These are phyloP conservation scores for Phlebiopsis gigantea DNA, from an alignment of 768 basidiomycete genomes.

Conservation along the genomic window DNA sequence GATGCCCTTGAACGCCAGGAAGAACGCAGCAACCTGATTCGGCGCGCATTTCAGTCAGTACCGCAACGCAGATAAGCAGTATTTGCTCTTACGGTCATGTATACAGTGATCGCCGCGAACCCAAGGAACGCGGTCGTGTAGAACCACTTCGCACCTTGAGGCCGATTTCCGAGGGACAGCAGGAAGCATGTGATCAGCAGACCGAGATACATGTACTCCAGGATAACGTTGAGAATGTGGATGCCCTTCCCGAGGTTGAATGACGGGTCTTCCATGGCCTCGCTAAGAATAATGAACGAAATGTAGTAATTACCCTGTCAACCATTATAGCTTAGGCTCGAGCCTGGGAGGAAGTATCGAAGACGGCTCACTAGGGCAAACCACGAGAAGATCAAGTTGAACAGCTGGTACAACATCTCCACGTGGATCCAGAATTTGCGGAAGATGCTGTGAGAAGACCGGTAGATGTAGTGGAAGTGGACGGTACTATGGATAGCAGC, in stretches of 20 bases:
- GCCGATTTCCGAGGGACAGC: slow-evolving; percentile 84
- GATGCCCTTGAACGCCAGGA: slow-evolving; percentile 80
- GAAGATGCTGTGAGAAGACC: slow-evolving; percentile 74
- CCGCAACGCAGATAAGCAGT: slow-evolving; percentile 1
- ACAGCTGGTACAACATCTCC: slow-evolving; percentile 86
- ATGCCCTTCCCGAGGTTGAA: slow-evolving; percentile 57
- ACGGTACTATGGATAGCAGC: slow-evolving; percentile 88
- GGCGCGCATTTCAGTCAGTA: background rate
- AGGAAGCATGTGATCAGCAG: slow-evolving; percentile 85
- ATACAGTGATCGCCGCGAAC: slow-evolving; percentile 88
- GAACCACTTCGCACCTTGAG: slow-evolving; percentile 83
- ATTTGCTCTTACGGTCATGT: slow-evolving; percentile 76
- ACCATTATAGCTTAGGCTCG: background rate
- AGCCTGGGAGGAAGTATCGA: slow-evolving; percentile 2
- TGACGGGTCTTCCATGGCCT: slow-evolving; percentile 62
- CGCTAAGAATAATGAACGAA: slow-evolving; percentile 73
- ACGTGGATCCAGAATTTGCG: slow-evolving; percentile 94
- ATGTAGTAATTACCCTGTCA: slow-evolving; percentile 83
- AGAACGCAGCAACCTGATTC: slow-evolving; percentile 64
- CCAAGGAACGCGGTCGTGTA: slow-evolving; percentile 85
- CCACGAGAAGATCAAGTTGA: slow-evolving; percentile 92
- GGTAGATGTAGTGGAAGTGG: slow-evolving; percentile 94
- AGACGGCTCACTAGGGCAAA: slow-evolving; percentile 60
- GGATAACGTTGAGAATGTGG: slow-evolving; percentile 64
- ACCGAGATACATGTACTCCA: slow-evolving; percentile 87